These are phyloP conservation scores for Schizochytrium sp. DNA, from an alignment of 108 stramenopile species.

Conservation along the genomic window DNA sequence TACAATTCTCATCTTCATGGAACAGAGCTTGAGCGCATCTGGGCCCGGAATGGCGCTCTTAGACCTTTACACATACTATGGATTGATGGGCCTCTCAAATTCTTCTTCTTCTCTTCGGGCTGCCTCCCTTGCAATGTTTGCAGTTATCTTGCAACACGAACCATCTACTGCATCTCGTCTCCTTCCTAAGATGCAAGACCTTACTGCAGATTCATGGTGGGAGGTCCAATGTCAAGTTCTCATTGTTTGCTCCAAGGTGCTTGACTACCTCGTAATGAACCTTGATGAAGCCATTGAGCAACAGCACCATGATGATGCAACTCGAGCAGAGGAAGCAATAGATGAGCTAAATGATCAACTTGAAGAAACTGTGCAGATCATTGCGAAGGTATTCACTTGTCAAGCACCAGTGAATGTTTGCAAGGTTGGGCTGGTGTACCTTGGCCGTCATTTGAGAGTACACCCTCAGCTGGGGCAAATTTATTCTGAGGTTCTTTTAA, in stretches of 20 bases:
- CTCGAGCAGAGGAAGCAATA: not conserved
- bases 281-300: not conserved
- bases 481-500: not conserved
- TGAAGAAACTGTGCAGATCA: not conserved
- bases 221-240: constrained; percentile 62
- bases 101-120: constrained; percentile 64
- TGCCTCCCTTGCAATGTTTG: constrained; percentile 64
- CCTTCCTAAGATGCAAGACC: constrained; percentile 27
- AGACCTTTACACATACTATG: constrained; percentile 68
- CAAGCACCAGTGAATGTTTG: not conserved
- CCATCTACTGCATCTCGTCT: not conserved
- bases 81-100: constrained; percentile 46
- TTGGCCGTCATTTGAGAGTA: not conserved
- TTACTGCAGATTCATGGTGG: constrained; percentile 61
- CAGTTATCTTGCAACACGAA: constrained; percentile 52
- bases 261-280: not conserved
- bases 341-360: not conserved
- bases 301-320: too few species aligned
- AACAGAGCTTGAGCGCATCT: constrained; percentile 17
- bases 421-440: constrained; percentile 50
- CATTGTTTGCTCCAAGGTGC: not conserved
- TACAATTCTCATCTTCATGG: constrained; percentile 59
- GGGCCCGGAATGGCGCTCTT: constrained; percentile 60
- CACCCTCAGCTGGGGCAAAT: not conserved
- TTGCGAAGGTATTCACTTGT: not conserved